Base-by-base conservation (phyloP, 306 rosid species). In the Abrus precatorius region DNA sequence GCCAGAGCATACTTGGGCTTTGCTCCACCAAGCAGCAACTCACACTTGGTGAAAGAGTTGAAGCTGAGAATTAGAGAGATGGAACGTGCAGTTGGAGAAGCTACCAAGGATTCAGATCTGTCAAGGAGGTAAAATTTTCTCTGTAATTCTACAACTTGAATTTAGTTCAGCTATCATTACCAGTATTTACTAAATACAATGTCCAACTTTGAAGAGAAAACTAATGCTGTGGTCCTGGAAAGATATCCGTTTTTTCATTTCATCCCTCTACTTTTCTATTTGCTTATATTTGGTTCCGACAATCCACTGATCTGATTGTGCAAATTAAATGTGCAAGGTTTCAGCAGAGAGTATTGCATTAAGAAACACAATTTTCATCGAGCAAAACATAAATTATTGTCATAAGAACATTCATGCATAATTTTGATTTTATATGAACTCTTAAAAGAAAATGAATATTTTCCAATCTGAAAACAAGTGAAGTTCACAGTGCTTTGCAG, bases 401-500 rank as follows among this genome's bases (percentile, higher is more conserved):
- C 40, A 36, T 20, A 65, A 43, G 44, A 60, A 29, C 40, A 34
- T 82, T 67, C 47, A 54, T 64, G 63, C 57, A 2, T 61, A 78
- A 53, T 44, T 76, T 71, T 69, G 63, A n/a, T 74, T 84, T 76
- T 62, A 47, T 53, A 54, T 76, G 69, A 74, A 71, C 20, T 69
- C 62, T 84, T 75, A 29, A 74, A 73, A 63, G 52, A 34, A 57
- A 40, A 43, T 14, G 6, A 32, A 32, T 83, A 7, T 72, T 74
- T 81, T 81, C 80, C 62, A 71, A 79, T 88, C 90, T 84, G 80
- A 84, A 84, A 86, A 85, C 86, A 80, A 32, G 88, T 86, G 87
- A 85, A 88, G 79, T 91, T 81, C 79, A 81, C 94, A 96, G 99
- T 86, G 91, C 91, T 88, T 86, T 89, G 92, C 98, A 93, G 94